Evolutionary conservation across 352 stramenopile genomes (phyloP).

Genomic region (Globisporangium splendens): DNA sequence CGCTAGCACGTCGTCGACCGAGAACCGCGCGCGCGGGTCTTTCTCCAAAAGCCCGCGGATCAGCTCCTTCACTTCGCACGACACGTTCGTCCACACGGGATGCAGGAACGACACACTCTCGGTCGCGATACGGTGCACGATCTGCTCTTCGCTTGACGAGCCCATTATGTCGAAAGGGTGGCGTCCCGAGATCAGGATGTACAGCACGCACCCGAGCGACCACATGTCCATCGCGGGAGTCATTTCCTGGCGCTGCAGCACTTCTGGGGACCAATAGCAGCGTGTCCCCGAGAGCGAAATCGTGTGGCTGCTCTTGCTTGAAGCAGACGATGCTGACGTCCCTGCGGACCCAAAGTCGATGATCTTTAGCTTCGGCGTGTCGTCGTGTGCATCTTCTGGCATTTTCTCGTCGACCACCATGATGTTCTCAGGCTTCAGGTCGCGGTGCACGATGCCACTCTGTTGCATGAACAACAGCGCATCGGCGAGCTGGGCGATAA

Average conservation of each 20-base stretch:
- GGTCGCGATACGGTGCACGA: constrained; percentile 52
- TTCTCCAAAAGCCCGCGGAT: constrained; percentile 73
- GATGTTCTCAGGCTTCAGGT: constrained; percentile 89
- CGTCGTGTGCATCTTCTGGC: constrained; percentile 1
- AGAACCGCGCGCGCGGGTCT: constrained; percentile 46
- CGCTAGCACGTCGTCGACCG: constrained; percentile 45
- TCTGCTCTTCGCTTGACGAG: constrained; percentile 68
- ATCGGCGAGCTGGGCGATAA: constrained; percentile 59
- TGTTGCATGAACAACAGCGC: constrained; percentile 69
- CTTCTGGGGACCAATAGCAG: constrained; percentile 84
- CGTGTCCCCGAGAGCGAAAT: constrained; percentile 69
- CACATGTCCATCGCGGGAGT: constrained; percentile 86
- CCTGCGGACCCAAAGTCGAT: constrained; percentile 88
- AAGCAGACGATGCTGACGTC: not conserved
- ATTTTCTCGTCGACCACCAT: constrained; percentile 38
- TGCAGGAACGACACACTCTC: constrained; percentile 57
- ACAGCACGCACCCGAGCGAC: constrained; percentile 85
- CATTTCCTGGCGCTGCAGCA: constrained; percentile 48
- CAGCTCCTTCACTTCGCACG: constrained; percentile 54
- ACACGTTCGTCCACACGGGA: constrained; percentile 49
- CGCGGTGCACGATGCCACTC: constrained; percentile 71
- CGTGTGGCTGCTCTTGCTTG: constrained; percentile 12
- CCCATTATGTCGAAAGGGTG: constrained; percentile 87
- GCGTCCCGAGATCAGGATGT: constrained; percentile 80
- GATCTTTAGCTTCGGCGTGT: constrained; percentile 54